phyloP scores from a whole-genome alignment of 805 yeast species.

The Lachancea meyersii region DNA sequence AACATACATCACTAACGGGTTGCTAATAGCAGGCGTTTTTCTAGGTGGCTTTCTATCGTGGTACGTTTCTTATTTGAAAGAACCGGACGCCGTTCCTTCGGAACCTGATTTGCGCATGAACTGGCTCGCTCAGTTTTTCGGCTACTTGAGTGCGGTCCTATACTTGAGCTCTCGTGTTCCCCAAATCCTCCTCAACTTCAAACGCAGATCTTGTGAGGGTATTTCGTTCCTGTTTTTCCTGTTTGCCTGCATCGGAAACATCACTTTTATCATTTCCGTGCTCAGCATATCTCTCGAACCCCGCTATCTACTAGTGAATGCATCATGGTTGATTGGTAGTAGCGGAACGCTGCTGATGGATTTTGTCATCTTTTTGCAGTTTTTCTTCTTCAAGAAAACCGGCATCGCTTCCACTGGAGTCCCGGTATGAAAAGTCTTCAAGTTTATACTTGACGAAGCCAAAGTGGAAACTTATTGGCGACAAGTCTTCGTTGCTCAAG shows the following conservation, averaged over 20 bases:
- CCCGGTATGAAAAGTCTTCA: neutral
- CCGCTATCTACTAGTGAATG: slow-evolving; percentile 69
- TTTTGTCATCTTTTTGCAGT: slow-evolving; percentile 77
- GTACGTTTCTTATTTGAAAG: slow-evolving; percentile 56
- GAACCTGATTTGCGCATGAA: slow-evolving; percentile 53
- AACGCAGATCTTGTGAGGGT: slow-evolving; percentile 91
- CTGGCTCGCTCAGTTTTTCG: slow-evolving; percentile 79
- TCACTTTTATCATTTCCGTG: slow-evolving; percentile 84
- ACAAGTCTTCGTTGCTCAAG: too few species aligned
- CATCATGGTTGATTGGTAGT: slow-evolving; percentile 90
- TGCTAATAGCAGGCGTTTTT: slow-evolving; percentile 63
- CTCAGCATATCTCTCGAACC: slow-evolving; percentile 65
- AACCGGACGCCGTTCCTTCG: slow-evolving; percentile 32
- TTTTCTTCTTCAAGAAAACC: slow-evolving; percentile 55
- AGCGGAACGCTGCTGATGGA: slow-evolving; percentile 82
- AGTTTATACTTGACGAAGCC: too few species aligned
- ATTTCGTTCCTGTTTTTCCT: slow-evolving; percentile 87
- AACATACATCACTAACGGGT: slow-evolving; percentile 28
- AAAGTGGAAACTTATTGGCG: too few species aligned
- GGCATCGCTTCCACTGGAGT: neutral
- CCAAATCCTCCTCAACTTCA: slow-evolving; percentile 77
- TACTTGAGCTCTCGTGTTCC: slow-evolving; percentile 89
- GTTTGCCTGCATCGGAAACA: slow-evolving; percentile 91
- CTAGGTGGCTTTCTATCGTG: slow-evolving; percentile 83
- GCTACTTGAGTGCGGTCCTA: slow-evolving; percentile 66